phyloP scores from a whole-genome alignment of 768 basidiomycete genomes.

The Sistotremastrum niveocremeum region DNA sequence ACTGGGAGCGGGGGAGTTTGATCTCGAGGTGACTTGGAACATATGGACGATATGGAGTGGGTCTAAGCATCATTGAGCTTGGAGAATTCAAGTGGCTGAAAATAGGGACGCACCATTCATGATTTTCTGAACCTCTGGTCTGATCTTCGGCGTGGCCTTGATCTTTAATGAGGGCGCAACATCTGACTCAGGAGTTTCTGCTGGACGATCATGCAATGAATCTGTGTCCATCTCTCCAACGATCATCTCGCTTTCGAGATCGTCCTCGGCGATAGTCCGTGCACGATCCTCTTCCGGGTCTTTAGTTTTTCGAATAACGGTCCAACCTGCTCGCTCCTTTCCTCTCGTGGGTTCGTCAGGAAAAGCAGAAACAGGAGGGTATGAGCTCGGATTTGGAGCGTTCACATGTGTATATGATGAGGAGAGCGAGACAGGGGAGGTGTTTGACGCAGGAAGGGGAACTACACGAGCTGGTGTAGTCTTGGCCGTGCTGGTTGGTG shows the following conservation, averaged over 20 bases:
- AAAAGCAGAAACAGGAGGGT: slow-evolving; percentile 42
- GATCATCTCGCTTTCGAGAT: slow-evolving; percentile 65
- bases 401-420: slow-evolving; percentile 74
- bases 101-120: slow-evolving; percentile 45
- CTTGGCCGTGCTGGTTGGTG: slow-evolving; percentile 16
- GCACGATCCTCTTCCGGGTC: slow-evolving; percentile 11
- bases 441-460: slow-evolving; percentile 24
- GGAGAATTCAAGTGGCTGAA: slow-evolving; percentile 4
- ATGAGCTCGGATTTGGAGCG: slow-evolving; percentile 63
- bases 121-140: slow-evolving; percentile 59
- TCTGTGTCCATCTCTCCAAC: slow-evolving; percentile 64
- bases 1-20: slow-evolving; percentile 4
- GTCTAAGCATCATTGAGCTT: slow-evolving; percentile 6
- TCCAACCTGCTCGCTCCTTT: slow-evolving; percentile 36
- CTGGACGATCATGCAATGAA: slow-evolving; percentile 14
- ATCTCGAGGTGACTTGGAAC: slow-evolving; percentile 26
- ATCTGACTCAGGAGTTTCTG: slow-evolving; percentile 13
- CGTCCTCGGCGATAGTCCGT: slow-evolving; percentile 33
- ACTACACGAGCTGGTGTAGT: slow-evolving; percentile 47
- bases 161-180: slow-evolving; percentile 20
- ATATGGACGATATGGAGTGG: slow-evolving; percentile 1
- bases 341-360: slow-evolving; percentile 37
- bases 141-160: slow-evolving; percentile 38
- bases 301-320: slow-evolving; percentile 45
- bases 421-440: slow-evolving; percentile 55